Base-by-base conservation (phyloP, 1,284 basidiomycete species). In the Sphagnurus paluster region DNA sequence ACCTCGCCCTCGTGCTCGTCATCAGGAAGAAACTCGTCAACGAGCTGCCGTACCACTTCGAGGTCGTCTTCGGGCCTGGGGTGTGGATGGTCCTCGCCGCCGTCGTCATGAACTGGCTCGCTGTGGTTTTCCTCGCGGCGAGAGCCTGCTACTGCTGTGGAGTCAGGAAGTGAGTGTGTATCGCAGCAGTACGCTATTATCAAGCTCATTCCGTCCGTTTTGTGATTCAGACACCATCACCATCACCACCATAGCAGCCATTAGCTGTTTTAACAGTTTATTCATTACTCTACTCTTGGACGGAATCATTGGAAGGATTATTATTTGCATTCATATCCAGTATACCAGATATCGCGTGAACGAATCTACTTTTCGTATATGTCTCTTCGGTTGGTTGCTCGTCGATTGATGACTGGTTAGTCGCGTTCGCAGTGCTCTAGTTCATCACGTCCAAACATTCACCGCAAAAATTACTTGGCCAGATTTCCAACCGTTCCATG, bases 141-240 rank as follows among this genome's bases (percentile, higher is more conserved):
- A 71, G 81, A 23, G 76, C 76, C 9, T 89, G 84, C 57, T 76
- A 79, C 49, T 88, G 86, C 52, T 84, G 82, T 63, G 85, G 86
- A n/a, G 71, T 80, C 11, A 59, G 67, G 48, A 70, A 62, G 71
- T 70, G 49, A 45, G 68, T 62, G n/a, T n/a, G n/a, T n/a, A 10
- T 11, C n/a, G 25, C 13, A 19, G 13, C 20, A 13, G 6, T 25
- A 16, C 23, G 30, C 24, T 40, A 19, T 21, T 41, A 16, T 5
- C 13, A 19, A 35, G 23, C 26, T 14, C 17, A 24, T 29, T n/a
- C n/a, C n/a, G 21, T 7, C 7, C 13, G 21, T 23, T 11, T 2
- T 29, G 39, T 38, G 41, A 40, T 36, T 24, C 25, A 37, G 40
- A 37, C 39, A 48, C 44, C 46, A 46, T 11, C 39, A 54, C 23